Evolutionary conservation across 2,329 filamentous ascomycete genomes (phyloP).

Genomic region (Fonsecaea nubica): DNA sequence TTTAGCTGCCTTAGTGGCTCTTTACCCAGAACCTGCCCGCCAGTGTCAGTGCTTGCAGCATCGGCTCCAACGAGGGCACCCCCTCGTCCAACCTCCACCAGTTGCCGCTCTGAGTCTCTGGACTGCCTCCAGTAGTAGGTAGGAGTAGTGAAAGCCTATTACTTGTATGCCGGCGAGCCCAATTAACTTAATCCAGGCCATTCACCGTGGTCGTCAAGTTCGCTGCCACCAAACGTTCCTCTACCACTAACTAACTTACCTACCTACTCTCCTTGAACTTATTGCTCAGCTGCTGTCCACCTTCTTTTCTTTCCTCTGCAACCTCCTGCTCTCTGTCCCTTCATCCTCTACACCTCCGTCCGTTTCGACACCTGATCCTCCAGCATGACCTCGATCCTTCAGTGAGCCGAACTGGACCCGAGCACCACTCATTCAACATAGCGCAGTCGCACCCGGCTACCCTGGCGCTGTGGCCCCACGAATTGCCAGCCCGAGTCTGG

Average conservation of each 20-base stretch:
- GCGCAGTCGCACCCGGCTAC: conserved; percentile 28
- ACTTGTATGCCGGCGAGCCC: background rate
- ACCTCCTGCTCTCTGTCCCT: background rate
- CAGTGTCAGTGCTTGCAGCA: background rate
- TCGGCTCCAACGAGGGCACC: conserved; percentile 16
- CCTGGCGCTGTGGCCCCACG: conserved; percentile 34
- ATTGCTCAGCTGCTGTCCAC: background rate
- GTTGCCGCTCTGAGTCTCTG: conserved; percentile 16
- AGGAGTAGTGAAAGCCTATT: too few species aligned
- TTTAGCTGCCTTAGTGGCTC: conserved; percentile 1
- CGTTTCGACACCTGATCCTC: background rate
- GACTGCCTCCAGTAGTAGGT: background rate
- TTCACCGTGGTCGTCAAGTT: background rate
- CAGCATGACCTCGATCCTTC: conserved; percentile 16
- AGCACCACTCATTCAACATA: conserved; percentile 23
- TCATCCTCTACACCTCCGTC: background rate
- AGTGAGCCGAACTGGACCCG: conserved; percentile 9
- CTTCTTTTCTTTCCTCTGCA: background rate
- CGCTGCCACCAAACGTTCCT: conserved; percentile 10
- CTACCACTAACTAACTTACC: background rate
- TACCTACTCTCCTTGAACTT: background rate
- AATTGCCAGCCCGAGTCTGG: conserved; percentile 27
- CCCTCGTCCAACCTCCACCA: conserved; percentile 12
- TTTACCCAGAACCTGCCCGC: background rate
- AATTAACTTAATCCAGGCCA: conserved; percentile 13